phyloP scores from a whole-genome alignment of 2,329 filamentous ascomycete species.

The Penicillium sp. region DNA sequence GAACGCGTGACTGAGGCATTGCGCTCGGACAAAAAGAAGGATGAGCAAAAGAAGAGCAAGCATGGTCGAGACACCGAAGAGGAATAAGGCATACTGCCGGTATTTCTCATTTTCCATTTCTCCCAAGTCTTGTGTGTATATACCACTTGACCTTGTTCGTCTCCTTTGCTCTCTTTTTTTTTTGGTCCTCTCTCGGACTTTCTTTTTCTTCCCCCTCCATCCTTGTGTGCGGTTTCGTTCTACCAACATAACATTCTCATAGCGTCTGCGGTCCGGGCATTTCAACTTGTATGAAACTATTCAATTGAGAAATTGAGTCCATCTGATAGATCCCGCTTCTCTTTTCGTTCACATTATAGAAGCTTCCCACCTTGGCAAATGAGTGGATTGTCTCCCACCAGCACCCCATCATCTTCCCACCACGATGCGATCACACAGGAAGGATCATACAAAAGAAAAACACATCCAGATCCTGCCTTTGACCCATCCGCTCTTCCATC shows the following conservation, averaged over 20 bases:
- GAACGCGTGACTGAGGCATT: slow-evolving; percentile 51
- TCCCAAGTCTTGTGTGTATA: too few species aligned
- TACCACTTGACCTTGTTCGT: too few species aligned
- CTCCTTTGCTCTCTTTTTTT: not conserved
- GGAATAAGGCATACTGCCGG: slow-evolving; percentile 8
- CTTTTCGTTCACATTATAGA: not conserved
- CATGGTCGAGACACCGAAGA: slow-evolving; percentile 26
- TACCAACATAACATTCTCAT: not conserved
- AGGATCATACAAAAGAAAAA: not conserved
- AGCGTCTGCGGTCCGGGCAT: slow-evolving; percentile 5
- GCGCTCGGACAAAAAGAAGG: slow-evolving; percentile 43
- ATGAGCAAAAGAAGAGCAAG: slow-evolving; percentile 28
- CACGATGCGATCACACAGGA: too few species aligned
- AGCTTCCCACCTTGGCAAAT: not conserved
- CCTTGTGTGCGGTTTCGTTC: too few species aligned
- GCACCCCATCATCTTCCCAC: too few species aligned
- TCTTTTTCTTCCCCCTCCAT: not conserved
- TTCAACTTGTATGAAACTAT: slow-evolving; percentile 1
- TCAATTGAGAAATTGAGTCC: not conserved
- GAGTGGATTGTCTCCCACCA: too few species aligned
- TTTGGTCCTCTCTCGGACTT: slow-evolving; percentile 4
- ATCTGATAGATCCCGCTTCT: too few species aligned
- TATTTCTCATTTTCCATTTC: too few species aligned
- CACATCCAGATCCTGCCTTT: not conserved
- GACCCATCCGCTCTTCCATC: not conserved